Base-by-base conservation (phyloP, 2,329 filamentous ascomycete species). In the Zasmidium citrigriseum region DNA sequence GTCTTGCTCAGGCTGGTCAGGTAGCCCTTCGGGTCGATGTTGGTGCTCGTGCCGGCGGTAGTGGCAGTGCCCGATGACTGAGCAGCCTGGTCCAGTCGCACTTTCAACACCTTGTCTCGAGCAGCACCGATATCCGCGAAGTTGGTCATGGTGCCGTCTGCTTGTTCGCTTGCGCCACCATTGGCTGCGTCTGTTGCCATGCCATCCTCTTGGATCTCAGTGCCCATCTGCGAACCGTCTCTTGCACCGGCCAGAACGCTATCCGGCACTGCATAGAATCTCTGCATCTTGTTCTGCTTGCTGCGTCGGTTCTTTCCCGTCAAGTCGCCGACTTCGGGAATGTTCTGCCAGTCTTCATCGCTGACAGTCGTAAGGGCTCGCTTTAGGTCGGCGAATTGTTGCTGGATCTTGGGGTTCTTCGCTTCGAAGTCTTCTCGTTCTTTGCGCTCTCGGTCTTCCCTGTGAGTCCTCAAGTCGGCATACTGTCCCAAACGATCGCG, bases 91-190 rank as follows among this genome's bases (percentile, higher is more conserved):
- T 98, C 93, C 45, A 99, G 81, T 66, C 91, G 88, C n/a, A 96
- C 93, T 73, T 96, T 89, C 54, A 99, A 83, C 44, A 97, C 95
- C 76, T 96, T 97, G 78, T 97, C 91, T 78, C 95, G 87, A 20
- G 95, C 96, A 46, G 93, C 92, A 76, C 96, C 95, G 63, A 99
- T 98, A 74, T 96, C 90, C 46, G 93, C 93, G 73, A 99, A 99
- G 73, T 99, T 97, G 11, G 93, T 99, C 85, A 96, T 95, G 1
- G 92, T 96, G 1, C 93, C 93, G 69, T 96, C 92, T 2, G 76
- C 73, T 51, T 75, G 77, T 58, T 87, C 83, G 25, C 67, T 70
- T 34, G 70, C 73, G 20, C 69, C 66, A 24, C 75, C 77, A 49
- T 81, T 77, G 3, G 59, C 53, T 1, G 78, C 75, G 1, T 86